Evolutionary conservation across 805 yeast species (phyloP).

Genomic region (Cyberlindnera euphorbiae): DNA sequence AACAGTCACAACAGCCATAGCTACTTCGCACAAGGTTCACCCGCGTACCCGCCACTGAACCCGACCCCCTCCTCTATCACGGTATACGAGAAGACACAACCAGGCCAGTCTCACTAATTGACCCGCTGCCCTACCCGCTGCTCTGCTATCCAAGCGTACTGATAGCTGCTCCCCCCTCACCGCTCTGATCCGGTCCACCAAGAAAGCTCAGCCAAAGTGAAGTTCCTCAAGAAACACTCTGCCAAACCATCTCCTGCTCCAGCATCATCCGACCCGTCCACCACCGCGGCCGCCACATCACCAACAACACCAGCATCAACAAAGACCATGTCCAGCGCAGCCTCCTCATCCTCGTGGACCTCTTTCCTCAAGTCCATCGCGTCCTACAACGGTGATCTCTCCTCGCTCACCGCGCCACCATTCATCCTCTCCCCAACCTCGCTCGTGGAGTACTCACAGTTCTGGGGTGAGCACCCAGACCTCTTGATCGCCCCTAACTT

Average conservation of each 20-base stretch:
- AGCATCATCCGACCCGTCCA: not conserved
- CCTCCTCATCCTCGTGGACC: conserved; percentile 69
- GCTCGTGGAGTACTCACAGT: conserved; percentile 84
- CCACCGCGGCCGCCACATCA: not conserved
- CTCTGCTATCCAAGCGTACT: no score
- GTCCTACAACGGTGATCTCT: conserved; percentile 87
- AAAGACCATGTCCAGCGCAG: conserved; percentile 17
- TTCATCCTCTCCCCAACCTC: conserved; percentile 90
- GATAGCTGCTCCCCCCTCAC: no score
- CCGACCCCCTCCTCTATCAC: no score
- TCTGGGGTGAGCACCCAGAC: conserved; percentile 93
- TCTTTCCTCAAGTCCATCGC: conserved; percentile 87
- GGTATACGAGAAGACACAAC: no score
- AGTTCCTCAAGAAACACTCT: conserved; percentile 17
- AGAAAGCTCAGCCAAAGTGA: conserved; percentile 15
- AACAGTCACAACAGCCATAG: no score
- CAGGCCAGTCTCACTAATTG: no score
- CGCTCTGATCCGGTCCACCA: no score
- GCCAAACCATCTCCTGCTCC: not conserved
- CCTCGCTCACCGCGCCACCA: conserved; percentile 95
- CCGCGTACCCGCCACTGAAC: no score
- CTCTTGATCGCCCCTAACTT: conserved; percentile 69
- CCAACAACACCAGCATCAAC: not conserved
- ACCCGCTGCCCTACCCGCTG: no score
- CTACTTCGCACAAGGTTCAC: no score